Conservation (phyloP, 768 basidiomycete species). For the Psilocybe azurescens region DNA sequence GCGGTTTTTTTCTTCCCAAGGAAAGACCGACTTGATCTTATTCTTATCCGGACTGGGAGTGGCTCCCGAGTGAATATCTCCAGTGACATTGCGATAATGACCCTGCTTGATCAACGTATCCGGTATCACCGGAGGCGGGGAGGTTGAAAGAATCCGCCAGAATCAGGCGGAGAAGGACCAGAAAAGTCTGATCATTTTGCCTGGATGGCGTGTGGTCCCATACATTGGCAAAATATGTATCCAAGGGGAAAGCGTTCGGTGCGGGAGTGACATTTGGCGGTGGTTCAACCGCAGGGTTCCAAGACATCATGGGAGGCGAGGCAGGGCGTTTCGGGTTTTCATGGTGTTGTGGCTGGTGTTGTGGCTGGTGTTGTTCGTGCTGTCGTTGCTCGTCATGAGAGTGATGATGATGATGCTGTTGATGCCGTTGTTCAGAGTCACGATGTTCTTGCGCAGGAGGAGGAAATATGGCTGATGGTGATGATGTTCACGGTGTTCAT, state of each 20-base stretch:
- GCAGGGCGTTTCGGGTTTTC: conserved; percentile 46
- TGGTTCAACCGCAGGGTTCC: conserved; percentile 83
- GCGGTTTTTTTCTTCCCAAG: conserved; percentile 91
- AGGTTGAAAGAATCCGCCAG: conserved; percentile 61
- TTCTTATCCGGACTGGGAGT: conserved; percentile 67
- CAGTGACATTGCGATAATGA: conserved; percentile 71
- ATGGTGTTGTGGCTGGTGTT: conserved; percentile 4
- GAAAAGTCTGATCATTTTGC: conserved; percentile 40
- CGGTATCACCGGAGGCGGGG: conserved; percentile 69
- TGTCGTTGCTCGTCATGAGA: conserved; percentile 7
- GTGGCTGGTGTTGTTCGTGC: neutral
- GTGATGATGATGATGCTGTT: too few species aligned
- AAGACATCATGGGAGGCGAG: conserved; percentile 71
- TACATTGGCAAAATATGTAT: conserved; percentile 81
- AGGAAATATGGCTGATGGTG: conserved; percentile 20
- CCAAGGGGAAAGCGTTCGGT: conserved; percentile 64
- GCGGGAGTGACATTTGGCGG: conserved; percentile 70
- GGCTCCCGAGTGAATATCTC: conserved; percentile 44
- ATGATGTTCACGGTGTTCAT: conserved; percentile 16
- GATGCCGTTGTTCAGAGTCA: too few species aligned
- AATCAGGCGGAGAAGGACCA: conserved; percentile 41
- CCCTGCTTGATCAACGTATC: conserved; percentile 71
- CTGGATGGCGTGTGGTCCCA: conserved; percentile 75
- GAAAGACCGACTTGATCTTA: conserved; percentile 84
- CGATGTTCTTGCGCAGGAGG: conserved; percentile 10